These are phyloP conservation scores for Rhinocladiella mackenziei DNA, from an alignment of 2,329 filamentous ascomycete species.

Conservation along the genomic window DNA sequence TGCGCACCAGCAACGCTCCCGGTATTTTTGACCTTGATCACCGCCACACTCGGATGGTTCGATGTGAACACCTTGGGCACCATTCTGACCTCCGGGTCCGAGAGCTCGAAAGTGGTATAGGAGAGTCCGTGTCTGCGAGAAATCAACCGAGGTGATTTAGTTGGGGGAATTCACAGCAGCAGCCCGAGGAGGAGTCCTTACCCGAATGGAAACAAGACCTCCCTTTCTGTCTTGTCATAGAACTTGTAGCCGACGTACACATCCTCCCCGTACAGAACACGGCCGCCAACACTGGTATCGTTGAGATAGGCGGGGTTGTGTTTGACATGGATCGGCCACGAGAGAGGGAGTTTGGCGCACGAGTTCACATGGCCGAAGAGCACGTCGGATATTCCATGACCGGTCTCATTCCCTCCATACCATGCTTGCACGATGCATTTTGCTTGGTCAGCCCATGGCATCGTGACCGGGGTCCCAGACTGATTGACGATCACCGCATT, in stretches of 20 bases:
- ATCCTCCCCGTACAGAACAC: constrained; percentile 72
- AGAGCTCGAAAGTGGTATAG: constrained; percentile 62
- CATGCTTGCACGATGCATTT: constrained; percentile 67
- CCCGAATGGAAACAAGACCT: constrained; percentile 69
- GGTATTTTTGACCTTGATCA: not conserved
- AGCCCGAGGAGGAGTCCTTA: no score
- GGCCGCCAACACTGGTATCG: constrained; percentile 56
- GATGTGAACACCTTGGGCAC: no score
- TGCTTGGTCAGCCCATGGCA: constrained; percentile 44
- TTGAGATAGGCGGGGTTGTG: constrained; percentile 73
- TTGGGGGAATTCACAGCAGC: no score
- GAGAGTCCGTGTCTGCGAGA: constrained; percentile 71
- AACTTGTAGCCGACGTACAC: constrained; percentile 75
- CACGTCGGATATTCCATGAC: constrained; percentile 72
- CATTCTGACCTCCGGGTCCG: not conserved
- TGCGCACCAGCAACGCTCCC: not conserved
- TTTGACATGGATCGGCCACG: constrained; percentile 62
- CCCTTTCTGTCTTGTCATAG: constrained; percentile 64
- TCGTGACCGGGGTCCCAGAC: constrained; percentile 63
- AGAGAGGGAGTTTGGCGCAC: constrained; percentile 67
- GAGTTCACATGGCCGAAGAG: constrained; percentile 71
- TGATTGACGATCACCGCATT: constrained; percentile 61
- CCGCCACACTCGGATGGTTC: not conserved
- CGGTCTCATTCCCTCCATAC: constrained; percentile 80
- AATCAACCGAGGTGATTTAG: no score